phyloP scores from a whole-genome alignment of 2,329 filamentous ascomycete species.

The Epichloe sylvatica region DNA sequence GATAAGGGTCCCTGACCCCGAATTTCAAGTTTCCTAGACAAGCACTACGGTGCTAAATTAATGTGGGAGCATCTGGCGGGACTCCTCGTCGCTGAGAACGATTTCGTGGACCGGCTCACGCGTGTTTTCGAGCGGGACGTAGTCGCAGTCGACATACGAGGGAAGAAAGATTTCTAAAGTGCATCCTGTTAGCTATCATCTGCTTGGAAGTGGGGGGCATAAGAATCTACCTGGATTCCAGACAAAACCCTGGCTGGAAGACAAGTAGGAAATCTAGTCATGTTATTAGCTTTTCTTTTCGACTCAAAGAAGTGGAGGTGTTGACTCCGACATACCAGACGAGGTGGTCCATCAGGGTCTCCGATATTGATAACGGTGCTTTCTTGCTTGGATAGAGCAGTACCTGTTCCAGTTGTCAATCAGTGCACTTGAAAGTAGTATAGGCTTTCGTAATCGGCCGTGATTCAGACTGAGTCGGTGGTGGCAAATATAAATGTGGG shows the following conservation, averaged over 20 bases:
- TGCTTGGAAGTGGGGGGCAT: not conserved
- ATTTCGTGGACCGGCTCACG: conserved; percentile 71
- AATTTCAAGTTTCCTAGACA: conserved; percentile 1
- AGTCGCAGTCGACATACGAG: conserved; percentile 62
- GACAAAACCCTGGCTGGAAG: conserved; percentile 65
- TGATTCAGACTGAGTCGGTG: not conserved
- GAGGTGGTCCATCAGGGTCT: conserved; percentile 55
- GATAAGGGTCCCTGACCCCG: not conserved
- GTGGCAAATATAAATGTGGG: not conserved
- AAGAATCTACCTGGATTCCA: conserved; percentile 58
- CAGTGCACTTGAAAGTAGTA: not conserved
- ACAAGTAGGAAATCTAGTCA: conserved; percentile 62
- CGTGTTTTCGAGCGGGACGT: conserved; percentile 59
- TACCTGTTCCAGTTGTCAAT: conserved; percentile 35
- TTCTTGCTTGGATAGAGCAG: conserved; percentile 58
- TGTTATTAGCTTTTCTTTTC: not conserved
- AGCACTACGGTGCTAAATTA: conserved; percentile 17
- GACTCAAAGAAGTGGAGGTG: not conserved
- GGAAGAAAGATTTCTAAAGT: conserved; percentile 62
- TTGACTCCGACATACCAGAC: conserved; percentile 41
- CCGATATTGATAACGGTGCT: conserved; percentile 72
- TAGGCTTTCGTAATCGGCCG: not conserved
- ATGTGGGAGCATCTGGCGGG: conserved; percentile 52
- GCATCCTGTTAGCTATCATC: conserved; percentile 4
- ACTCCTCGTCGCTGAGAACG: conserved; percentile 62